Base-by-base conservation (phyloP, 2,329 filamentous ascomycete genomes). In the Berkeleyomyces rouxiae region DNA sequence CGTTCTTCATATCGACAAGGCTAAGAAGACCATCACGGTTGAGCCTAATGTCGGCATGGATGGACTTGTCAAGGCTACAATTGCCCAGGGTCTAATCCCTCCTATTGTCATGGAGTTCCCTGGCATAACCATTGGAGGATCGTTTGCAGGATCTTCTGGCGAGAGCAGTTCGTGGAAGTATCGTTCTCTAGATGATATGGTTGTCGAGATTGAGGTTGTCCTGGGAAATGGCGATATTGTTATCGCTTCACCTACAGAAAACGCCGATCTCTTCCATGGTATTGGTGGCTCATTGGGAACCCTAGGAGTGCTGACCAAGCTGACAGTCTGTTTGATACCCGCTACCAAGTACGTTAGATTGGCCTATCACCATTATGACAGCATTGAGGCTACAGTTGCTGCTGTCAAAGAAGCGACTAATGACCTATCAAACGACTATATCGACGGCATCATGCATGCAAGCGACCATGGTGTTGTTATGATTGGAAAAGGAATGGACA, bases 1-100 rank as follows among this genome's bases (percentile, higher is more conserved):
- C 70, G 80, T 91, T 13, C 74, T 91, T 7, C 72, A 75, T 7
- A 74, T 91, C 57, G 79, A 89, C 68, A 70, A 67, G 0, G 67
- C 72, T 1, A 70, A 70, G 4, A 78, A 76, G 66, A 84, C 79
- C 3, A 85, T 79, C 4, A 71, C 86, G n/a, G 82, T 85, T 1
- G 84, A 88, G 71, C 84, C 85, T 2, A 87, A 87, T 67, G 85
- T 87, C 5, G 75, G 83, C 1, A 86, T 88, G 83, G 84, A 86
- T 66, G 71, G 71, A 0, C 77, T 88, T 6, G 79, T 86, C 10
- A 76, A 78, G 61, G 79, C 78, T 3, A 82, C 83, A 0, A 68
- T 84, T n/a, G 71, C 74, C 23, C 71, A 79, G 61, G 78, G 77
- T 0, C 73, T 87, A 1, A 74, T 87, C 1, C 83, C 85, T 0